Base-by-base conservation (phyloP, 768 basidiomycete genomes). In the Ephemerocybe angulata region DNA sequence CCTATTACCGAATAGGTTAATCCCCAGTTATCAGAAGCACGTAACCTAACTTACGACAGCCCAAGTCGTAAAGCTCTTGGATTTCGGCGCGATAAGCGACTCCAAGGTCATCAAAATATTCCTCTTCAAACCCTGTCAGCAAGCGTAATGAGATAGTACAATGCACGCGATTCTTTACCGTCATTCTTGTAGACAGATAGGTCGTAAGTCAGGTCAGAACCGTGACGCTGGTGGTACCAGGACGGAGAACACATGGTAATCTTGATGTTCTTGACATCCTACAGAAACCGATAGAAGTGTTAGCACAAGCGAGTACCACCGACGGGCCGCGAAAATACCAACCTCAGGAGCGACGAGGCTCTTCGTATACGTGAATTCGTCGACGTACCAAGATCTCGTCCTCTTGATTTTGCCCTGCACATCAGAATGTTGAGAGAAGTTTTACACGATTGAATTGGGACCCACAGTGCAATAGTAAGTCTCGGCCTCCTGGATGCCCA, bases 141-240 rank as follows among this genome's bases (percentile, higher is more conserved):
- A 43, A 5, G 22, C 40, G 33, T 22, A 41, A 29, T 29, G 31
- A 7, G 37, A 22, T n/a, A 25, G 54, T 54, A 29, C 11, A 25
- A 28, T 29, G 35, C 31, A 19, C 47, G 41, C 13, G n/a, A 10
- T 38, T 7, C 42, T 71, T 53, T 42, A 81, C 83, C 80, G 62
- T 87, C 86, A 62, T 73, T 79, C 42, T 74, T 71, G 68, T 88
- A 88, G 5, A 86, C 79, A 7, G 76, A 72, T 40, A 76, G 72
- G 55, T 81, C 80, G 62, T 83, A 85, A 5, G 82, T 82, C 43
- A 68, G 43, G 57, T 83, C 81, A 8, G 74, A 76, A 48, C 86
- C 86, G 63, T 85, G 84, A 24, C 82, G 79, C 27, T 86, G 79
- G 64, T 86, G 85, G 66, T 82, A 85, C 84, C 86, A 87, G 31